Evolutionary conservation across 2,329 filamentous ascomycete species (phyloP).

Genomic region (Hortaea werneckii): DNA sequence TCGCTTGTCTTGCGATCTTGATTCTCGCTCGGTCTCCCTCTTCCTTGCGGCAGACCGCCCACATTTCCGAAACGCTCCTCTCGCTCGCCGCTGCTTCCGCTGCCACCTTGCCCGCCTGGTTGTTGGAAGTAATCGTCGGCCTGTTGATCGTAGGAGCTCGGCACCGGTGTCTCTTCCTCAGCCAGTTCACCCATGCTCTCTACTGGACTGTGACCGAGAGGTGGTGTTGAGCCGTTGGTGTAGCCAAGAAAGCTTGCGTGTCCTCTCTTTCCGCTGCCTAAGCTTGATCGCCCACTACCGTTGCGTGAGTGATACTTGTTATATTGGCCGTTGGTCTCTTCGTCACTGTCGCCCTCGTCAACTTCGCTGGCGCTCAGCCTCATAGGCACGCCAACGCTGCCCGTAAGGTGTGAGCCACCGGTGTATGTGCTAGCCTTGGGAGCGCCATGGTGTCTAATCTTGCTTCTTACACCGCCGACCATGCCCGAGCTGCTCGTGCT

Average conservation of each 20-base stretch:
- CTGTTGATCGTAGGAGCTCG: constrained; percentile 22
- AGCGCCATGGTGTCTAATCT: constrained; percentile 82
- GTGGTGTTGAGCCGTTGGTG: constrained; percentile 45
- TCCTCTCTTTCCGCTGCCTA: constrained; percentile 33
- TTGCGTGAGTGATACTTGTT: constrained; percentile 53
- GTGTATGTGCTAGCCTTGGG: constrained; percentile 64
- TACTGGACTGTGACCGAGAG: constrained; percentile 31
- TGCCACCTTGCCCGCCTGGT: constrained; percentile 30
- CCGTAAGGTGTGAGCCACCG: constrained; percentile 56
- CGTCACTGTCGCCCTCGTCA: constrained; percentile 74
- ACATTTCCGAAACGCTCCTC: constrained; percentile 47
- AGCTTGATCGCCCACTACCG: constrained; percentile 62
- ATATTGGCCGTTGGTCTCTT: constrained; percentile 42
- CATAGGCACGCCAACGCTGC: constrained; percentile 75
- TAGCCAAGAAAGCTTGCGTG: constrained; percentile 24
- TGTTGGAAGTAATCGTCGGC: constrained; percentile 33
- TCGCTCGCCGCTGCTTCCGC: constrained; percentile 35
- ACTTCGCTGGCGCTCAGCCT: constrained; percentile 92
- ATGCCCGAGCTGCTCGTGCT: constrained; percentile 27
- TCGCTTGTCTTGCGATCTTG: constrained; percentile 59
- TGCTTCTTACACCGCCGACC: constrained; percentile 55
- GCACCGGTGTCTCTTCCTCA: constrained; percentile 38
- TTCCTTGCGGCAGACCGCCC: constrained; percentile 39
- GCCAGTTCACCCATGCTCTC: constrained; percentile 31
- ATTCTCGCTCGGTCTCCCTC: constrained; percentile 27